Base-by-base conservation (phyloP, 2,329 filamentous ascomycete genomes). In the Didymella glomerata region DNA sequence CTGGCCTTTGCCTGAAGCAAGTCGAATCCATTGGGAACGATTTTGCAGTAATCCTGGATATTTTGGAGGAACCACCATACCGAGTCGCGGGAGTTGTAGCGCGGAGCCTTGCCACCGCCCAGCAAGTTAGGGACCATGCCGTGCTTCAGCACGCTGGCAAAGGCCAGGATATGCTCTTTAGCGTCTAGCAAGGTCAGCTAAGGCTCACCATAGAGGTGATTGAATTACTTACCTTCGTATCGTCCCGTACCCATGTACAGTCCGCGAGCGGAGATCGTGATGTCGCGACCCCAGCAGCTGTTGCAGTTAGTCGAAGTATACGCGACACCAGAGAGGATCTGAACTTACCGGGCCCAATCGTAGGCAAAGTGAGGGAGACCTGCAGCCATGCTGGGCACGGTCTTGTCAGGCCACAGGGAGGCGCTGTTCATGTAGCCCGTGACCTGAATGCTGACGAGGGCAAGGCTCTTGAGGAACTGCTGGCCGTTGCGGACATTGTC, bases 41-140 rank as follows among this genome's bases (percentile, higher is more conserved):
- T 88, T 49, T 87, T 88, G 45, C 87, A 88, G 75, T 96, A 99
- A 73, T 99, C 95, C 72, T 99, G 95, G 48, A 98, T 94, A 65
- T 91, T 91, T 76, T 99, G 95, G 50, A 99, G 79, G 82, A 96
- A 97, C 83, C 98, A 99, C 95, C 95, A 99, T 41, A 97, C 87
- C 0, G 95, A 97, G 77, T 99, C 95, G 61, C 95, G 86, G 42
- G 95, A 93, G 76, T 99, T 99, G 81, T 98, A 99, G 25, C 95
- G 86, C 3, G 95, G 95, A 16, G 89, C 84, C 60, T 90, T 91
- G 7, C 95, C 93, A 60, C 91, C 92, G 65, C 92, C 90, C 14
- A 99, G 83, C 20, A 99, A 84, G 71, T 99, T 99, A 14, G 95
- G 95, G 57, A 99, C 93, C 93, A 98, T 96, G 49, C 95, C 95